These are phyloP conservation scores for Aspergillus bertholletiae DNA, from an alignment of 495 filamentous ascomycete genomes.

Conservation along the genomic window DNA sequence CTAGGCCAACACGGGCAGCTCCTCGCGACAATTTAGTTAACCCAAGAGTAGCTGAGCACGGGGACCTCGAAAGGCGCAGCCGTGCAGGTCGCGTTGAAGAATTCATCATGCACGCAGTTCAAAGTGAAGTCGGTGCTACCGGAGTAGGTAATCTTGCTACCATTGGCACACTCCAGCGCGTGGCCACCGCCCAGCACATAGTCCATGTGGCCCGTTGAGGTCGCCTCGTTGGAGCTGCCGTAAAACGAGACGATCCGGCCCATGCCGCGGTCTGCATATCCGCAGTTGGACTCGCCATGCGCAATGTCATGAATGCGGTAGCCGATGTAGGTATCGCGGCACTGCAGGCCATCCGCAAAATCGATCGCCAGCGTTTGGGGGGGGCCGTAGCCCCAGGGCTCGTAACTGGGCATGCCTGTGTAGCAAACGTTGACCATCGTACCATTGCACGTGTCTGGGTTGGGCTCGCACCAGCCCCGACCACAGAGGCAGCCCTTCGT, in stretches of 20 bases:
- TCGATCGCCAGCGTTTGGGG: constrained; percentile 29
- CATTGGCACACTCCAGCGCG: constrained; percentile 31
- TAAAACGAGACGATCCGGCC: constrained; percentile 35
- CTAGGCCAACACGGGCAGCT: neutral
- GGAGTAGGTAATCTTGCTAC: constrained; percentile 32
- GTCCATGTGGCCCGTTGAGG: constrained; percentile 24
- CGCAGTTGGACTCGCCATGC: constrained; percentile 31
- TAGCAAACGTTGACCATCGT: constrained; percentile 29
- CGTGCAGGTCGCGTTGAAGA: constrained; percentile 33
- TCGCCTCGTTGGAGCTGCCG: constrained; percentile 22
- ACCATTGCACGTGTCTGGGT: constrained; percentile 29
- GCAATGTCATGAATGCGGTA: constrained; percentile 36
- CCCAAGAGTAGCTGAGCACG: constrained; percentile 29
- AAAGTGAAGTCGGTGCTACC: constrained; percentile 27
- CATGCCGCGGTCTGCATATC: constrained; percentile 28
- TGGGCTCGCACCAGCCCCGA: constrained; percentile 23
- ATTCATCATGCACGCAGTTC: constrained; percentile 25
- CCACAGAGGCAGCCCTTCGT: constrained; percentile 29
- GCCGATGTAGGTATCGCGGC: constrained; percentile 33
- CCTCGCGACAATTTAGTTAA: neutral
- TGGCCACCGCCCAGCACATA: constrained; percentile 33
- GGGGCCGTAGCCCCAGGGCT: constrained; percentile 35
- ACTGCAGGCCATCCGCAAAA: constrained; percentile 30
- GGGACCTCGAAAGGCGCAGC: constrained; percentile 29
- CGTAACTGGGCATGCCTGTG: constrained; percentile 36